phyloP scores from a whole-genome alignment of 2,329 filamentous ascomycete species.

The Fusarium succisae region DNA sequence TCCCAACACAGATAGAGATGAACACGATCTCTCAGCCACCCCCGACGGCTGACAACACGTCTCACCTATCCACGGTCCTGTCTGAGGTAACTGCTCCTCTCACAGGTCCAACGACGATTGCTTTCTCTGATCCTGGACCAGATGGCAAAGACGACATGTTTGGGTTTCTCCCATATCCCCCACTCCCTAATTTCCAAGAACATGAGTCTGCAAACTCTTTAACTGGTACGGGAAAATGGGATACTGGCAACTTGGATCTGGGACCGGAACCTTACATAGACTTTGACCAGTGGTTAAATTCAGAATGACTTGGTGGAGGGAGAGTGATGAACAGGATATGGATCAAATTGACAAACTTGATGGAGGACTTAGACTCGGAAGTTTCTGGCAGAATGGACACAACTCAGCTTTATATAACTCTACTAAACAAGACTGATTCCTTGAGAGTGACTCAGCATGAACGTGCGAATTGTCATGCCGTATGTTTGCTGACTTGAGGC shows the following conservation, averaged over 20 bases:
- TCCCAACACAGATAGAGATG: neutral
- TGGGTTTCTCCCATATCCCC: no score
- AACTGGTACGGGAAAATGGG: neutral
- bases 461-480: neutral
- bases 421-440: neutral
- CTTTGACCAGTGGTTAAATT: neutral
- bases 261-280: fast-evolving
- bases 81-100: neutral
- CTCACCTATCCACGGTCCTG: neutral
- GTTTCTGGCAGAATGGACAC: neutral
- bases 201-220: neutral
- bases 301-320: fast-evolving
- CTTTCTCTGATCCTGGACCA: neutral
- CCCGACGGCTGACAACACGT: neutral
- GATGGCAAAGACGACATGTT: neutral
- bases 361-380: neutral
- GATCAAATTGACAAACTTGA: neutral
- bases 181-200: neutral
- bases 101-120: neutral
- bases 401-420: neutral
- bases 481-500: neutral
- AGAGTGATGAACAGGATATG: neutral
- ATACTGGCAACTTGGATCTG: fast-evolving
- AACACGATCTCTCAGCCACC: neutral
- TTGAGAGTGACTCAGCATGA: neutral